Base-by-base conservation (phyloP, 2,329 filamentous ascomycete species). In the Pseudogymnoascus sp. region DNA sequence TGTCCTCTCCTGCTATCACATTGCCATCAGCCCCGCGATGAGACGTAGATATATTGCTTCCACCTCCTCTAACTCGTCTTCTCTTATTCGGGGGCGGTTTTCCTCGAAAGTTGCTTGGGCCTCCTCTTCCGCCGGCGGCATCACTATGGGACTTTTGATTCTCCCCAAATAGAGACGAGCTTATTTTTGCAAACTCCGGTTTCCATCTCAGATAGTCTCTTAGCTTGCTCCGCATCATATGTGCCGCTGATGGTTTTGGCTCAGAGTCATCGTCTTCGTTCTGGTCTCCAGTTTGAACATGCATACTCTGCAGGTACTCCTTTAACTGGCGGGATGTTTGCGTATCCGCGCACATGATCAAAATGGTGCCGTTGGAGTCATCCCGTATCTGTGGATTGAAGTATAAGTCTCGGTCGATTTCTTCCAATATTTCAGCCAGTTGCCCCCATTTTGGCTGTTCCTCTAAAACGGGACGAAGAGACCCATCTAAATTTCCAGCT, bases 311-410 rank as follows among this genome's bases (percentile, higher is more conserved):
- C 18, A 99, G 77, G 71, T 93, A 97, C 71, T 97, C 93, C 65
- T 91, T 85, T 41, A 99, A 78, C 68, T 99, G 94, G 12, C 88
- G 83, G 70, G 90, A 96, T 7, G 91, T 96, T 61, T 86, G 85
- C 61, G 89, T 85, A 68, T 96, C 93, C 25, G 88, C 87, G 70
- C 93, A 97, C 94, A 99, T 97, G 71, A 99, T 90, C 34, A 99
- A 77, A 58, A 96, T 91, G 2, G 90, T 90, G n/a, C 90, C 89
- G 70, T 91, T 96, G 0, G 91, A 96, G 68, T 91, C 90, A 71
- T 94, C 91, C 61, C 83, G 80, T n/a, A 80, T 76, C 7, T 79
- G 77, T 5, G 90, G 88, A 64, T 95, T 92, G 69, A 95, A 87
- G 71, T 95, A 94, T 14, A 91, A 80, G 69, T 96, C 92, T 60